Evolutionary conservation across 805 yeast genomes (phyloP), one percentile per base, ranked within the genome.

Genomic region (Candida stauntonica): DNA sequence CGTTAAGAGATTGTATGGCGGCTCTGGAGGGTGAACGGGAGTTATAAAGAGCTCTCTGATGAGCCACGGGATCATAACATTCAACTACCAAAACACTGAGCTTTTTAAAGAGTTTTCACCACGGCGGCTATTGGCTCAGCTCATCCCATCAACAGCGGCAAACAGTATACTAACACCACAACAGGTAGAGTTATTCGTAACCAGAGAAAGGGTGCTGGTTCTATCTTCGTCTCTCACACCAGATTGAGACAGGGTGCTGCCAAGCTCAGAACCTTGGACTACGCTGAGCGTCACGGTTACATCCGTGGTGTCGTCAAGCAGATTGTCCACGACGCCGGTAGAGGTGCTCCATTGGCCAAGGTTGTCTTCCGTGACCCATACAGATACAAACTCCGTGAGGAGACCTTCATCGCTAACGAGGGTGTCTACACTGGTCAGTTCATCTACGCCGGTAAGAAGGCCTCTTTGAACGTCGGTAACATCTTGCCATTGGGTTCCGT

Each of bases 151-250:
- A n/a, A n/a, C n/a, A 29, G 26, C 31, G 21, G 17, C 17, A 33
- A 30, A 17, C 48, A 50, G 51, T 50, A 50, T 21, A 50, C 52
- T 20, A 41, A 26, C 14, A 5, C 31, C 20, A 28, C 19, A 39
- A 62, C 63, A 80, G 96, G 96, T 86, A 87, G 98, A 84, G 99
- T 93, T 77, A 93, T 93, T 81, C 95, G 99, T 80, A 93, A 93
- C 84, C 99, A 93, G 84, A 89, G 99, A 88, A 93, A 93, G 81
- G 98, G 98, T 85, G 96, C 96, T 75, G 98, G 99, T 71, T 91
- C 98, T 67, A 88, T 93, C 82, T 93, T 93, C 88, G 84, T 95
- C 71, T 82, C 99, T 67, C 95, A 91, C 93, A 91, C 98, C 81
- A 91, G 98, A 78, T 86, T 93, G 75, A 88, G 99, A 86, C 86